A percentile compares a stretch with the other conserved stretches of the same genome.
These are phyloP conservation scores for Annulohypoxylon nitens DNA, from an alignment of 495 filamentous ascomycete genomes.

Conservation along the genomic window DNA sequence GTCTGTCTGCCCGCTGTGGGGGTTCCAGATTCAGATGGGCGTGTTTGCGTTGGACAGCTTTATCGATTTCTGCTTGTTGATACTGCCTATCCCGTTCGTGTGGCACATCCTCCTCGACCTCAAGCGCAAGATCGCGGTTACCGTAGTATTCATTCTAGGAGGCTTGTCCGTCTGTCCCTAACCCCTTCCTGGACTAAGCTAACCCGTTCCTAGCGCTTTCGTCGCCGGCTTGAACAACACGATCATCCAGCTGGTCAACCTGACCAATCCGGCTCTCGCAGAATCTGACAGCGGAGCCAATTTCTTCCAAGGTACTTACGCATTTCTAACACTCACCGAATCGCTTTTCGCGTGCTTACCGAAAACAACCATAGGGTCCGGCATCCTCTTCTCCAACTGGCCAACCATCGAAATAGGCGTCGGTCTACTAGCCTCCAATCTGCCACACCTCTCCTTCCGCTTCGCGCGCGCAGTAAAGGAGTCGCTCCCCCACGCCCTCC, in stretches of 20 bases:
- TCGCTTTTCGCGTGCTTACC: background rate
- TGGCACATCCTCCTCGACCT: background rate
- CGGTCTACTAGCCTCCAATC: constrained; percentile 22
- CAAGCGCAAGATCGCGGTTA: constrained; percentile 3
- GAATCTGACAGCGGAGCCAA: background rate
- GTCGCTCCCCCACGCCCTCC: background rate
- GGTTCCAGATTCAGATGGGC: constrained; percentile 4
- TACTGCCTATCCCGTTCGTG: background rate
- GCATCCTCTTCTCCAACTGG: constrained; percentile 20
- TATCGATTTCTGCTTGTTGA: background rate
- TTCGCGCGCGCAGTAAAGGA: constrained; percentile 1
- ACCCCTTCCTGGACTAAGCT: background rate
- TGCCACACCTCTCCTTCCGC: constrained; percentile 26
- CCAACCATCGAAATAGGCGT: constrained; percentile 26
- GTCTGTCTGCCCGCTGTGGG: background rate
- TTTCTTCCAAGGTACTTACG: constrained; percentile 12
- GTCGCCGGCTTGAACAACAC: constrained; percentile 23
- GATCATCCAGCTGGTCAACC: constrained; percentile 21
- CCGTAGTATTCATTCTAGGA: background rate
- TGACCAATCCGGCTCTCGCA: constrained; percentile 5
- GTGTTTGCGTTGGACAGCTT: constrained; percentile 7
- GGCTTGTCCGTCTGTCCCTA: background rate
- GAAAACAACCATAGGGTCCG: background rate
- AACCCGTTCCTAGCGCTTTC: constrained; percentile 15
- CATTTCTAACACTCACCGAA: background rate